Evolutionary conservation across 148 eudicot species (phyloP).

Genomic region (Rhododendron griersonianum): DNA sequence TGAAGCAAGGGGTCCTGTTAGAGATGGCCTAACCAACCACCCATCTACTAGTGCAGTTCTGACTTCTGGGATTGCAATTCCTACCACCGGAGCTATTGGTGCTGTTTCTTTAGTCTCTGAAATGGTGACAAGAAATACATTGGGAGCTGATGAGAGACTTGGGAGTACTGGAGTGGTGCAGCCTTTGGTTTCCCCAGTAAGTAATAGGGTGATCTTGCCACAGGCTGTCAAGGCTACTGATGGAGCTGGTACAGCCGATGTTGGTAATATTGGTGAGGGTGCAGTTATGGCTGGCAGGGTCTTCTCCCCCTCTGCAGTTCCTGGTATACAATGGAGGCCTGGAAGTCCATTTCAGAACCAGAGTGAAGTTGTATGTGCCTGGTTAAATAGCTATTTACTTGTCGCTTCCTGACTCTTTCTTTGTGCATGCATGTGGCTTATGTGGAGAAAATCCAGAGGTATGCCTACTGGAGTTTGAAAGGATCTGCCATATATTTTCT

Average conservation of each 20-base stretch:
- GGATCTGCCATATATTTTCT: neutral
- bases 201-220: constrained; percentile 40
- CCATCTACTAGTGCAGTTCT: constrained; percentile 38
- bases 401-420: neutral
- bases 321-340: constrained; percentile 97
- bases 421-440: constrained; percentile 2
- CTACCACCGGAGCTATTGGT: constrained; percentile 52
- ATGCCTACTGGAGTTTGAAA: neutral
- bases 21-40: constrained; percentile 57
- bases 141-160: constrained; percentile 76
- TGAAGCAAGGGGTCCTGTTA: constrained; percentile 50
- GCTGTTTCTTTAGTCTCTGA: constrained; percentile 62
- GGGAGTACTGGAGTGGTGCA: constrained; percentile 56
- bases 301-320: constrained; percentile 61
- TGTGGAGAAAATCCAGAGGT: neutral
- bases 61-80: constrained; percentile 47
- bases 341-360: constrained; percentile 87
- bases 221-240: constrained; percentile 39
- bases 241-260: constrained; percentile 36
- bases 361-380: constrained; percentile 58
- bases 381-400: neutral
- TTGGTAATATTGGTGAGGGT: constrained; percentile 44
- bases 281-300: constrained; percentile 58
- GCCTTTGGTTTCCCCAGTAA: constrained; percentile 37
- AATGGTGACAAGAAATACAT: constrained; percentile 57